A percentile compares a stretch with the other conserved stretches of the same genome.
These are phyloP conservation scores for Exophiala dermatitidis DNA, from an alignment of 2,329 filamentous ascomycete genomes.

Conservation along the genomic window DNA sequence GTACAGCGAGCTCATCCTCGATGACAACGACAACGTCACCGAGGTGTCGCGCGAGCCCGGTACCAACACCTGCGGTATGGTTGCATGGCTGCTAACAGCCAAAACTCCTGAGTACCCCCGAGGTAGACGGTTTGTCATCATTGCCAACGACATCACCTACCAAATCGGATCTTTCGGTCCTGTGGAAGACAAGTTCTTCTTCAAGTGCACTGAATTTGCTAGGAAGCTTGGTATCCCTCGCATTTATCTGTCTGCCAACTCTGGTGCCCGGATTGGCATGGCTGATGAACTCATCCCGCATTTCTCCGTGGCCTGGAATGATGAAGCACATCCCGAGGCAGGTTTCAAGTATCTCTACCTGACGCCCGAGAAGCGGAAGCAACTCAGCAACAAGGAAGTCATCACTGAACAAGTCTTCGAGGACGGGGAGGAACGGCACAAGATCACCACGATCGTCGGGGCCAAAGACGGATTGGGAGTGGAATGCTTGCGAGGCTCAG, in stretches of 20 bases:
- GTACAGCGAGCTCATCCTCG: slow-evolving; percentile 87
- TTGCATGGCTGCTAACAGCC: slow-evolving; percentile 92
- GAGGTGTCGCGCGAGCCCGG: slow-evolving; percentile 93
- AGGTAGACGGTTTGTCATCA: slow-evolving; percentile 86
- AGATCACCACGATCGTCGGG: slow-evolving; percentile 89
- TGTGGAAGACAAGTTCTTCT: slow-evolving; percentile 94
- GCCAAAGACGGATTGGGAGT: slow-evolving; percentile 94
- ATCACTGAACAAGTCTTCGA: slow-evolving; percentile 83
- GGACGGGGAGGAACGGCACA: slow-evolving; percentile 82
- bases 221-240: slow-evolving; percentile 90
- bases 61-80: slow-evolving; percentile 95
- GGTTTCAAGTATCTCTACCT: slow-evolving; percentile 98
- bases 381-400: slow-evolving; percentile 73
- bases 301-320: slow-evolving; percentile 96
- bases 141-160: slow-evolving; percentile 99
- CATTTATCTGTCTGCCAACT: slow-evolving; percentile 98
- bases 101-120: slow-evolving; percentile 91
- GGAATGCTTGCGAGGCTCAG: slow-evolving; percentile 91
- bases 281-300: slow-evolving; percentile 94
- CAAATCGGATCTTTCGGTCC: slow-evolving; percentile 98
- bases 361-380: slow-evolving; percentile 74
- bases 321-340: slow-evolving; percentile 67
- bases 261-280: slow-evolving; percentile 92
- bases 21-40: slow-evolving; percentile 83
- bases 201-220: slow-evolving; percentile 96